These are phyloP conservation scores for Penicillium turbatum DNA, from an alignment of 495 filamentous ascomycete genomes.

Conservation along the genomic window DNA sequence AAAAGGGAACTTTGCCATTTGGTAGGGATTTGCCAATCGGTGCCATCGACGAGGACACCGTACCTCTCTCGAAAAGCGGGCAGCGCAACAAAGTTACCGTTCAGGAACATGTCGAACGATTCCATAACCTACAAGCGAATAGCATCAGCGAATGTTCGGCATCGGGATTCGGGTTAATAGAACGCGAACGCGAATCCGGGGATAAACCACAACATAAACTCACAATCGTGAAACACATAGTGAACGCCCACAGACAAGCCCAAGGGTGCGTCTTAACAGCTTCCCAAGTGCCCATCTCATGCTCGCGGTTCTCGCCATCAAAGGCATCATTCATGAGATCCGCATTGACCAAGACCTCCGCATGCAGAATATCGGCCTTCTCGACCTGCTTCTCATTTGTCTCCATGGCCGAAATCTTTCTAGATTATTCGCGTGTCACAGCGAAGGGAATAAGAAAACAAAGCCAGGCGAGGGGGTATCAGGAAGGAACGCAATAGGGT, in stretches of 20 bases:
- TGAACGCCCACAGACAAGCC: conserved; percentile 46
- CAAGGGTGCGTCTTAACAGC: conserved; percentile 43
- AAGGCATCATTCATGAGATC: conserved; percentile 36
- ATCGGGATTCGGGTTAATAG: too few species aligned
- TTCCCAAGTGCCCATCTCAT: conserved; percentile 27
- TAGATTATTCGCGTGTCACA: not conserved
- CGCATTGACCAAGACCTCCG: conserved; percentile 25
- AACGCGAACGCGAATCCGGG: not conserved
- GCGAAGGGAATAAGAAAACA: not conserved
- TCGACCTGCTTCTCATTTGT: conserved; percentile 8
- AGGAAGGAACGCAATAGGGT: not conserved
- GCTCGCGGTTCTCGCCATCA: conserved; percentile 30
- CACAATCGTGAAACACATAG: conserved; percentile 43
- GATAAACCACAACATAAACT: conserved; percentile 10
- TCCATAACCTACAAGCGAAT: conserved; percentile 43
- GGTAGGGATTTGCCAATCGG: conserved; percentile 21
- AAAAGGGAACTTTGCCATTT: conserved; percentile 38
- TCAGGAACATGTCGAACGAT: conserved; percentile 40
- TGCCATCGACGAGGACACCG: conserved; percentile 18
- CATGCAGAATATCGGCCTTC: conserved; percentile 20
- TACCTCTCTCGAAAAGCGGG: conserved; percentile 21
- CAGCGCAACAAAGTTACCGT: conserved; percentile 35
- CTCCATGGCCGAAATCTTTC: not conserved
- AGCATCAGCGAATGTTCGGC: conserved; percentile 9
- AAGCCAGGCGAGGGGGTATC: not conserved